These are phyloP conservation scores for Pseudomassariella vexata DNA, from an alignment of 2,329 filamentous ascomycete genomes.

Conservation along the genomic window DNA sequence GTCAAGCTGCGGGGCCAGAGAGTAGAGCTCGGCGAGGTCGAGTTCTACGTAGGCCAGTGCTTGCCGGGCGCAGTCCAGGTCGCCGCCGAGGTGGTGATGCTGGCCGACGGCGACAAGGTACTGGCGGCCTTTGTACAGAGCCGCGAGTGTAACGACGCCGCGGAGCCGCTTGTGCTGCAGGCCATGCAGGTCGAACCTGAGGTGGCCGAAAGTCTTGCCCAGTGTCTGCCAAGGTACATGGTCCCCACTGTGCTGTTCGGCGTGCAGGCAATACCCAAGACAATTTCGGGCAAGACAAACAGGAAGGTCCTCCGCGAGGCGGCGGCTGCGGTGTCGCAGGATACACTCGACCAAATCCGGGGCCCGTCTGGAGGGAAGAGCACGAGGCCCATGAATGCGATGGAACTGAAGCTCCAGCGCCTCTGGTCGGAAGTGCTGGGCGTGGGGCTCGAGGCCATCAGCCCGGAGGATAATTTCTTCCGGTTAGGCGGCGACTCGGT, in stretches of 20 bases:
- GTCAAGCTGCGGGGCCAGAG: slow-evolving; percentile 43
- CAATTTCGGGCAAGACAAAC: slow-evolving; percentile 1
- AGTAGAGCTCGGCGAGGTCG: slow-evolving; percentile 37
- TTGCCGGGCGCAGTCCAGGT: slow-evolving; percentile 6
- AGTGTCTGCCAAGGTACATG: slow-evolving; percentile 2
- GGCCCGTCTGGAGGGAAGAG: too few relatives aligned
- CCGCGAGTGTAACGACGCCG: too few relatives aligned
- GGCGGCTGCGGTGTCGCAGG: slow-evolving; percentile 3
- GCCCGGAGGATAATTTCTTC: slow-evolving; percentile 32
- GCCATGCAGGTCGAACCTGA: slow-evolving; percentile 4
- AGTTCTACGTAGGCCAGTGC: too few relatives aligned
- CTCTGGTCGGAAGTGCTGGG: slow-evolving; percentile 23
- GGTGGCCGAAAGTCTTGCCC: slow-evolving; percentile 3
- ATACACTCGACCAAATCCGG: slow-evolving; percentile 6
- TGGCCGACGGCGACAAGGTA: slow-evolving; percentile 2
- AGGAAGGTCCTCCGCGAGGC: slow-evolving; percentile 2
- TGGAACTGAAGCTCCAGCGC: slow-evolving; percentile 3
- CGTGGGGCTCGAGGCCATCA: slow-evolving; percentile 18
- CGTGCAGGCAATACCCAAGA: slow-evolving; percentile 1
- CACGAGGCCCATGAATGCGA: slow-evolving; percentile 1
- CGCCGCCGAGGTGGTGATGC: slow-evolving; percentile 6
- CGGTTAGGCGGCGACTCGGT: slow-evolving; percentile 27
- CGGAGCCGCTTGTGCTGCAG: too few relatives aligned
- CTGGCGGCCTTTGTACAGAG: slow-evolving; percentile 7
- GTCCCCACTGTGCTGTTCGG: slow-evolving; percentile 3